Percentiles rank a stretch among this genome's conserved stretches.
Evolutionary conservation across 805 yeast genomes (phyloP).

Genomic region (Kuraishia floccosa): DNA sequence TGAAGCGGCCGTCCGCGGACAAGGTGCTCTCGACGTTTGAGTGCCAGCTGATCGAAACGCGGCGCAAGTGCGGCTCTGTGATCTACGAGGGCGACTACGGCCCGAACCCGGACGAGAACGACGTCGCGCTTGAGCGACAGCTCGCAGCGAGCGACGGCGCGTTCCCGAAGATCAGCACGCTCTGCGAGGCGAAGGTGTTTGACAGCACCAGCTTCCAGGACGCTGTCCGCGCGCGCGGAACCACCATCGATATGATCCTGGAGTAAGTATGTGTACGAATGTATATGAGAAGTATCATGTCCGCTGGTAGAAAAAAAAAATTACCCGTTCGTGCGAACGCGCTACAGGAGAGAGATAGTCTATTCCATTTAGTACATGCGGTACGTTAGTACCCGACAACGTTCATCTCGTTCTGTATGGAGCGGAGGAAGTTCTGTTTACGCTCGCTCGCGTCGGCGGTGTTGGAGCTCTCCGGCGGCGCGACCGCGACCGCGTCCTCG

Average conservation of each 20-base stretch:
- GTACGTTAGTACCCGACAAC: too few species aligned
- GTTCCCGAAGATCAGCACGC: background rate
- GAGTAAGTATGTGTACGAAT: background rate
- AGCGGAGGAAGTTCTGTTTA: too few species aligned
- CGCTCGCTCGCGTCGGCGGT: too few species aligned
- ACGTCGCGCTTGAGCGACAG: slow-evolving; percentile 3
- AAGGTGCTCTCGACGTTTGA: slow-evolving; percentile 63
- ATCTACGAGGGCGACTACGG: slow-evolving; percentile 96
- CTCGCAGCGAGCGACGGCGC: background rate
- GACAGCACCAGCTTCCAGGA: background rate
- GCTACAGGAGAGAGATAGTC: too few species aligned
- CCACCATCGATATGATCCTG: slow-evolving; percentile 2
- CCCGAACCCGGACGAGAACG: slow-evolving; percentile 43
- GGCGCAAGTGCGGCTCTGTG: slow-evolving; percentile 86
- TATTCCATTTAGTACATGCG: too few species aligned
- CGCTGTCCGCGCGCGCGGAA: background rate
- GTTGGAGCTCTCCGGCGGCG: too few species aligned
- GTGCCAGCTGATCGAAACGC: slow-evolving; percentile 62
- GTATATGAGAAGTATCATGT: too few species aligned
- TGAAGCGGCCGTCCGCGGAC: slow-evolving; percentile 68
- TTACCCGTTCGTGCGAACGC: too few species aligned
- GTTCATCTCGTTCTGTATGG: too few species aligned
- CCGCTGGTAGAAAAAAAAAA: too few species aligned
- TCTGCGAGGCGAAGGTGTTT: background rate
- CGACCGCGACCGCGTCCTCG: too few species aligned